Conservation (phyloP, 805 yeast species). For the Barnettozyma vustinii region DNA sequence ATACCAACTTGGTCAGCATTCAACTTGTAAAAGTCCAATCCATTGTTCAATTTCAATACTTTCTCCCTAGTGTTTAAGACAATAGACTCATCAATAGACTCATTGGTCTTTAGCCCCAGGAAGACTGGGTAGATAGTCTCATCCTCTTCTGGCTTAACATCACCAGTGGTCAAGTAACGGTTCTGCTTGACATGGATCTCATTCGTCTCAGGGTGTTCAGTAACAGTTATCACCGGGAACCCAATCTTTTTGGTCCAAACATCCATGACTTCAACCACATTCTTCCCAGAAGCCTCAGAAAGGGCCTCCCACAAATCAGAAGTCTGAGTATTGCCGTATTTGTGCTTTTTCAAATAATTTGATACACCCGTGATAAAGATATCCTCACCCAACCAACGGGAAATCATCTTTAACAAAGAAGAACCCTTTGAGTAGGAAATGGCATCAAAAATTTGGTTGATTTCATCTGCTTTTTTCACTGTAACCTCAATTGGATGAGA, state of each 20-base stretch:
- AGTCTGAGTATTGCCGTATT: constrained; percentile 73
- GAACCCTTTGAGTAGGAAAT: constrained; percentile 82
- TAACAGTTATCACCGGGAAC: constrained; percentile 65
- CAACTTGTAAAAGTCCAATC: constrained; percentile 52
- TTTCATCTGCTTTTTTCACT: constrained; percentile 69
- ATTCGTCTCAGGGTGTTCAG: constrained; percentile 41
- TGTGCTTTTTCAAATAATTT: constrained; percentile 66
- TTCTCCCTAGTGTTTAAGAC: constrained; percentile 48
- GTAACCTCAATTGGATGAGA: constrained; percentile 87
- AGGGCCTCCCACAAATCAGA: constrained; percentile 74
- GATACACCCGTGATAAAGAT: constrained; percentile 76
- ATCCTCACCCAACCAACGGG: constrained; percentile 75
- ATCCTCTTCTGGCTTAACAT: constrained; percentile 72
- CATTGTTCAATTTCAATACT: constrained; percentile 40
- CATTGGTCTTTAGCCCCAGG: constrained; percentile 52
- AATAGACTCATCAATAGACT: constrained; percentile 55
- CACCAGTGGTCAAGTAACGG: constrained; percentile 73
- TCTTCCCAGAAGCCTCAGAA: constrained; percentile 63
- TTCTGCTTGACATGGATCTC: constrained; percentile 58
- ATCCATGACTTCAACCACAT: constrained; percentile 68
- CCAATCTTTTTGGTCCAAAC: constrained; percentile 80
- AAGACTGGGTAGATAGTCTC: constrained; percentile 64
- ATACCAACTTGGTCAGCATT: constrained; percentile 74
- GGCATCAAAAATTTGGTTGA: constrained; percentile 80
- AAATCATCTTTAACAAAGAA: constrained; percentile 71